phyloP scores from a whole-genome alignment of 495 filamentous ascomycete genomes.

The Wilcoxina mikolae region DNA sequence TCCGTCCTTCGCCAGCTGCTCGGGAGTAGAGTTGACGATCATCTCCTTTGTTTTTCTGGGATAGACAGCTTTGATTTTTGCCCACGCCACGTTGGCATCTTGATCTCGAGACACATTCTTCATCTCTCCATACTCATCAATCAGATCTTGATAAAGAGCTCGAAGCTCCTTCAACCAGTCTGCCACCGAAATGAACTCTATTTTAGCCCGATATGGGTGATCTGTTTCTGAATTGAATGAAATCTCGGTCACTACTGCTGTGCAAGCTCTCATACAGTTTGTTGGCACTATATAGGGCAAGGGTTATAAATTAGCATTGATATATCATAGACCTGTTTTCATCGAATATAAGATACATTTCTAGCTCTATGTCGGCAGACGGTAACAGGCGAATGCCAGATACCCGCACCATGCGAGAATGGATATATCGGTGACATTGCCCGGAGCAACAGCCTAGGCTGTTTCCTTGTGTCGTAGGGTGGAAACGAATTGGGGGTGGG shows the following conservation, averaged over 20 bases:
- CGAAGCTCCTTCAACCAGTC: constrained; percentile 47
- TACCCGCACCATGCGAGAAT: not conserved
- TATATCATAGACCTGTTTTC: not conserved
- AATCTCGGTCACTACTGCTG: constrained; percentile 51
- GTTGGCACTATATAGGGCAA: constrained; percentile 32
- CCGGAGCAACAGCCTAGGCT: no score
- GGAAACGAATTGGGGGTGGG: no score
- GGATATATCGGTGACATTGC: no score
- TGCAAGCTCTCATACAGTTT: constrained; percentile 50
- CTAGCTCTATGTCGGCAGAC: not conserved
- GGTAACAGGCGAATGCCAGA: not conserved
- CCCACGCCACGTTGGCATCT: constrained; percentile 45
- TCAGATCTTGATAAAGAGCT: constrained; percentile 39
- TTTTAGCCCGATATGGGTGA: constrained; percentile 42
- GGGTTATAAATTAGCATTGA: not conserved
- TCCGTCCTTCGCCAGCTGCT: constrained; percentile 32
- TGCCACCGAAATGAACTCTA: constrained; percentile 43
- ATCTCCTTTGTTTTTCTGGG: constrained; percentile 40
- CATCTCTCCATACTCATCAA: constrained; percentile 32
- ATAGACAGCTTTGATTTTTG: constrained; percentile 52
- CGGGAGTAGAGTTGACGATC: constrained; percentile 30
- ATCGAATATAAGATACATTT: not conserved
- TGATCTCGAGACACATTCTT: constrained; percentile 16
- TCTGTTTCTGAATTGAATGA: constrained; percentile 43
- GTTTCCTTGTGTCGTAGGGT: no score